Base-by-base conservation (phyloP, 164 flowering plant genomes). In the Saururus chinensis region DNA sequence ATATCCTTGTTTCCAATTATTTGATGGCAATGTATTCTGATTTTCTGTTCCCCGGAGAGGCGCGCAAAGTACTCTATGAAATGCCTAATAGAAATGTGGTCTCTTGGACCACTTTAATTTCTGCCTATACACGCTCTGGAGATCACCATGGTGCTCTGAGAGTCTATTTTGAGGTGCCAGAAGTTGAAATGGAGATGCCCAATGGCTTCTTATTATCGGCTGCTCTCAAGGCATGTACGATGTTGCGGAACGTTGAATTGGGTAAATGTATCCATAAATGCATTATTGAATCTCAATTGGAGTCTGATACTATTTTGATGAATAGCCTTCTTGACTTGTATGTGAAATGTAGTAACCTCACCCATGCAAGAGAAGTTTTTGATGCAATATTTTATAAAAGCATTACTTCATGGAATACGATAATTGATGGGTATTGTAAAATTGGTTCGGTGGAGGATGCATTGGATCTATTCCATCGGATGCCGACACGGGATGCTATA, bases 41-140 rank as follows among this genome's bases (percentile, higher is more conserved):
- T 42, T 70, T 60, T 30, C 51, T 24, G 9, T 57, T 41, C 7
- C n/a, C 58, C 19, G 40, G 22, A 2, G 61, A 60, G n/a, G 76
- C 73, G 21, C 62, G 53, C 8, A 22, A 53, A 2, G 17, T 73
- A 60, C 70, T 73, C 41, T 65, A 64, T 37, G 68, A 66, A 57
- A 70, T 70, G 67, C 57, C 65, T 60, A 67, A 51, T 8, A 73
- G 73, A 40, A 73, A 66, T 60, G 66, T 69, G 25, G 73, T 70
- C n/a, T 70, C 73, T 55, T 73, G 76, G 76, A 73, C 76, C 19
- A 60, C 76, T 37, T 56, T 73, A 62, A 70, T 73, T 25, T 66
- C 73, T n/a, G 59, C 62, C 0, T 66, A 63, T 57, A 63, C 68
- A 9, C 41, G 42, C 42, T 59, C 52, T 19, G 76, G 73, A 11